These are phyloP conservation scores for Arabidopsis arenosa DNA, from an alignment of 345 rosid species.

Conservation along the genomic window DNA sequence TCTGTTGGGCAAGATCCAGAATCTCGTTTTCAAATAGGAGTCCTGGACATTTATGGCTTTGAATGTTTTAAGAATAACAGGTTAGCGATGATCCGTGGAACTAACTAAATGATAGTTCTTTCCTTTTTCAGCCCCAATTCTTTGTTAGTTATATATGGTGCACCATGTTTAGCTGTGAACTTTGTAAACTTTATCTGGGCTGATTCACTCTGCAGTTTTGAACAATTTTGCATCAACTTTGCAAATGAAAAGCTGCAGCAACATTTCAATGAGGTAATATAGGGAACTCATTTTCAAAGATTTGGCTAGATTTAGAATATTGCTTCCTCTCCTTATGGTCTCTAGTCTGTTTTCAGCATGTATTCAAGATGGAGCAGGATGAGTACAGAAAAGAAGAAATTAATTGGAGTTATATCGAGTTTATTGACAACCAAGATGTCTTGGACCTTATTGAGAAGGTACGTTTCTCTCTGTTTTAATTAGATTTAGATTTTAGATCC, in stretches of 20 bases:
- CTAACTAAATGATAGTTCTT: slow-evolving; percentile 20
- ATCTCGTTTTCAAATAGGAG: slow-evolving; percentile 82
- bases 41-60: slow-evolving; percentile 97
- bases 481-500: slow-evolving; percentile 11
- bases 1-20: slow-evolving; percentile 92
- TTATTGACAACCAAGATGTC: slow-evolving; percentile 98
- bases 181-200: slow-evolving; percentile 28
- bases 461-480: slow-evolving; percentile 30
- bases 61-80: slow-evolving; percentile 93
- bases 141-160: slow-evolving; percentile 17
- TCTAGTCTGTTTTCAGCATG: slow-evolving; percentile 72
- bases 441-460: slow-evolving; percentile 99
- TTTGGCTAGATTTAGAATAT: slow-evolving; percentile 12
- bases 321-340: slow-evolving; percentile 17
- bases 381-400: slow-evolving; percentile 96
- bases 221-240: slow-evolving; percentile 98
- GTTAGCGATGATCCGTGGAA: slow-evolving; percentile 46
- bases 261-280: slow-evolving; percentile 93
- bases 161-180: slow-evolving; percentile 27
- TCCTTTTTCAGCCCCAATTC: background rate
- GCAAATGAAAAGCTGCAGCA: slow-evolving; percentile 99
- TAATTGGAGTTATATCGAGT: slow-evolving; percentile 98
- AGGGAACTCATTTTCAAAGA: slow-evolving; percentile 4
- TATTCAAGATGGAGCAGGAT: slow-evolving; percentile 99
- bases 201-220: slow-evolving; percentile 68